Evolutionary conservation across 345 rosid species (phyloP).

Genomic region (Microcos paniculata): DNA sequence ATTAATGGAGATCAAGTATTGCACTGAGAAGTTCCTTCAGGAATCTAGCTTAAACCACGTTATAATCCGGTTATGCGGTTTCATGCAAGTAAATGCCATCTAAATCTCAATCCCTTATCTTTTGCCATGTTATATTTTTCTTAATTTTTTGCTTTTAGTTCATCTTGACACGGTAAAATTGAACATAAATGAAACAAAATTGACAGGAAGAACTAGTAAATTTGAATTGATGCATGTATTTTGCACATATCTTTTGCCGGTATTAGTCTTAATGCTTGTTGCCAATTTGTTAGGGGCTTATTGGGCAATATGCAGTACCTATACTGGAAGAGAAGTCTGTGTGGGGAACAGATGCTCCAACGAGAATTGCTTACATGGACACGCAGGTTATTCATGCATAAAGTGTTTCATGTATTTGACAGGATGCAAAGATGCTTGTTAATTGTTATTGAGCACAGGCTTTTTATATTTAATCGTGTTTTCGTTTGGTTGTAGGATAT

Average conservation of each 20-base stretch:
- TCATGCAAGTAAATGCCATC: constrained; percentile 75
- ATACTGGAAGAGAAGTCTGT: constrained; percentile 93
- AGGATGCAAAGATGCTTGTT: neutral
- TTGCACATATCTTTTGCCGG: neutral
- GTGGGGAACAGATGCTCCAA: constrained; percentile 99
- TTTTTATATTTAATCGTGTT: constrained; percentile 1
- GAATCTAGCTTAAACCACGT: constrained; percentile 74
- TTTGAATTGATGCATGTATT: neutral
- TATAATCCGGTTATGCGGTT: constrained; percentile 78
- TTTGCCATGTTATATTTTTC: neutral
- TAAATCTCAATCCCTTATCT: neutral
- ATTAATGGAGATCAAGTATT: constrained; percentile 91
- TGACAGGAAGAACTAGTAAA: constrained; percentile 36
- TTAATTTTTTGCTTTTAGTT: neutral
- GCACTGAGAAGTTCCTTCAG: constrained; percentile 85
- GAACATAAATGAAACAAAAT: neutral
- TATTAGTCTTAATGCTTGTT: constrained; percentile 13
- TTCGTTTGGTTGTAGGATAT: constrained; percentile 57
- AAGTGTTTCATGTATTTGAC: neutral
- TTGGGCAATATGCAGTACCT: constrained; percentile 97
- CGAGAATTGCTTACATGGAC: constrained; percentile 97
- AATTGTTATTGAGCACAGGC: neutral
- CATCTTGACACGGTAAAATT: neutral
- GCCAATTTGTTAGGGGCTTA: constrained; percentile 59
- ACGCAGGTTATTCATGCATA: constrained; percentile 61